These are phyloP conservation scores for Phoenix dactylifera DNA, from an alignment of 176 grass and related monocot genomes.

Conservation along the genomic window DNA sequence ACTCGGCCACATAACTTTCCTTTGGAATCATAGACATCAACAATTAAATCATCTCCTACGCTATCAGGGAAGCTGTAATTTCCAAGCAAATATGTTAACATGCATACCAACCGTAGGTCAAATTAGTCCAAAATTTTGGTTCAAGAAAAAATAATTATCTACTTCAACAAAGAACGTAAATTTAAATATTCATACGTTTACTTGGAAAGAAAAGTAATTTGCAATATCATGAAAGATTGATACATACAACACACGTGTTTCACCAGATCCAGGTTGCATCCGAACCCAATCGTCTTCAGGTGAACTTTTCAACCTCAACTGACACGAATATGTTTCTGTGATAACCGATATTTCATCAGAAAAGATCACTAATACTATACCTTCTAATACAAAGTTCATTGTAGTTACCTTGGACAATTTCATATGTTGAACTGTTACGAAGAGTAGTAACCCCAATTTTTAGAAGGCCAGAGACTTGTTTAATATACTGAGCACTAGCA, in stretches of 20 bases:
- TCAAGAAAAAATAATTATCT: too few relatives aligned
- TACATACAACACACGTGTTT: conserved; percentile 96
- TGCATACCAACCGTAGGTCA: neutral
- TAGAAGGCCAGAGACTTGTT: conserved; percentile 82
- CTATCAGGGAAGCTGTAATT: conserved; percentile 98
- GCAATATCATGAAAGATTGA: neutral
- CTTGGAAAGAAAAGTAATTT: too few relatives aligned
- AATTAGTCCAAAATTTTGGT: too few relatives aligned
- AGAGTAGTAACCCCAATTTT: conserved; percentile 83
- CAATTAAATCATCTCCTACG: conserved; percentile 88
- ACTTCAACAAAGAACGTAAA: too few relatives aligned
- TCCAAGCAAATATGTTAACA: conserved; percentile 9
- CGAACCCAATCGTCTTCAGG: conserved; percentile 59
- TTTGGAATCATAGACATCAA: conserved; percentile 90
- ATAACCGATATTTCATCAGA: conserved; percentile 23
- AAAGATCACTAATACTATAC: conserved; percentile 15
- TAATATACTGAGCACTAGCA: conserved; percentile 93
- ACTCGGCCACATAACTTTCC: conserved; percentile 71
- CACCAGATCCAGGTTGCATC: conserved; percentile 97
- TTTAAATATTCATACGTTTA: too few relatives aligned
- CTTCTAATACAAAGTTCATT: conserved; percentile 10
- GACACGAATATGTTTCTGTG: conserved; percentile 86
- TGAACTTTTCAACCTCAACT: conserved; percentile 81
- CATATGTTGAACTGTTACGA: conserved; percentile 64
- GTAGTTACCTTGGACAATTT: conserved; percentile 68